These are phyloP conservation scores for Taxawa tesnikishii DNA, from an alignment of 2,329 filamentous ascomycete genomes.

Conservation along the genomic window DNA sequence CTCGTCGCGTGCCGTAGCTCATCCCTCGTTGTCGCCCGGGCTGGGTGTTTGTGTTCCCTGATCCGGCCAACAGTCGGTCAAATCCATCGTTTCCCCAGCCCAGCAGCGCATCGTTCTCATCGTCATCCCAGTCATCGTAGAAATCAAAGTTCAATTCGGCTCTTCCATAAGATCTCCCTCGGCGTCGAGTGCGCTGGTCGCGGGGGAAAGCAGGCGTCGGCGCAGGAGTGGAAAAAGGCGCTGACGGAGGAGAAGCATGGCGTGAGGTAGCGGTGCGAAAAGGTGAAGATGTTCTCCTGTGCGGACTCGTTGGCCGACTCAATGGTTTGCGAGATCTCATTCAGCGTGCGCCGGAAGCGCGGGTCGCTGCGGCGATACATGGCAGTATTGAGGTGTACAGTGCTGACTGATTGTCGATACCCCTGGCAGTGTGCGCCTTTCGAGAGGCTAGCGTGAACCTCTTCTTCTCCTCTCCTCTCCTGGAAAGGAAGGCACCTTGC, in stretches of 20 bases:
- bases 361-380: slow-evolving; percentile 62
- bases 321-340: slow-evolving; percentile 81
- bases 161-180: slow-evolving; percentile 46
- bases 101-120: slow-evolving; percentile 50
- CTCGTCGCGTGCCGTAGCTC: slow-evolving; percentile 70
- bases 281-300: slow-evolving; percentile 81
- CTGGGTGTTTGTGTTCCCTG: slow-evolving; percentile 31
- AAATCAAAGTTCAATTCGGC: slow-evolving; percentile 90
- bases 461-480: no score
- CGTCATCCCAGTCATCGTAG: slow-evolving; percentile 89
- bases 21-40: slow-evolving; percentile 67
- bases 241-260: slow-evolving; percentile 64
- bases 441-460: no score
- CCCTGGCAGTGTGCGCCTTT: no score
- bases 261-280: slow-evolving; percentile 71
- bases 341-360: slow-evolving; percentile 83
- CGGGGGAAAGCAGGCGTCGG: slow-evolving; percentile 64
- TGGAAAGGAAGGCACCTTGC: no score
- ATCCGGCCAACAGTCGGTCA: slow-evolving; percentile 59
- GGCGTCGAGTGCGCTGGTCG: slow-evolving; percentile 59
- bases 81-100: slow-evolving; percentile 78
- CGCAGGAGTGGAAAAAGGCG: slow-evolving; percentile 54
- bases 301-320: slow-evolving; percentile 84
- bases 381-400: no score
- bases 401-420: no score